Evolutionary conservation across 192 early-diverging fungal species (phyloP).

Genomic region (Podila verticillata): DNA sequence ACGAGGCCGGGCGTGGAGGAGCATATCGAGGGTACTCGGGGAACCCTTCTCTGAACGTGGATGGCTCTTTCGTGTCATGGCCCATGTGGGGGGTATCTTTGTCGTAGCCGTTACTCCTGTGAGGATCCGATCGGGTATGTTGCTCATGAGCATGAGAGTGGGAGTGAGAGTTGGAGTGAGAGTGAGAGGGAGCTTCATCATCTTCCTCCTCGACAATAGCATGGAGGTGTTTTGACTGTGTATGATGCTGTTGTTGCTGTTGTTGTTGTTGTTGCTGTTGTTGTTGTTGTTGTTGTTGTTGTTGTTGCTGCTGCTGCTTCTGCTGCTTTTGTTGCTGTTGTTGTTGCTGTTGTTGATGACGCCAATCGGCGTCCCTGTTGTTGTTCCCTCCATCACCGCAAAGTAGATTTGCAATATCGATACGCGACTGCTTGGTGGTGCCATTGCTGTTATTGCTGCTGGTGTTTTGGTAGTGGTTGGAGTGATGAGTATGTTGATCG

Average conservation of each 20-base stretch:
- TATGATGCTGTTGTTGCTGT: slow-evolving; percentile 2
- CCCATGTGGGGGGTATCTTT: not conserved
- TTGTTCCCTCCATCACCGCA: slow-evolving; percentile 6
- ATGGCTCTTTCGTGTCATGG: not conserved
- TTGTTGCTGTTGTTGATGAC: not conserved
- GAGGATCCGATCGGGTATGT: not conserved
- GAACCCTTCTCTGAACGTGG: slow-evolving; percentile 3
- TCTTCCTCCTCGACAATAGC: slow-evolving; percentile 39
- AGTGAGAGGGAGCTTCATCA: slow-evolving; percentile 4
- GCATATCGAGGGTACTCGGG: not conserved
- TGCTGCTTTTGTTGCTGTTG: not conserved
- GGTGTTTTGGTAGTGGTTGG: not conserved
- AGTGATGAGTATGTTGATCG: slow-evolving; percentile 1
- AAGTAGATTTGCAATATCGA: slow-evolving; percentile 38
- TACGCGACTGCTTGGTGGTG: slow-evolving; percentile 25
- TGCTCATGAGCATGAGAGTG: not conserved
- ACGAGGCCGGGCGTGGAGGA: slow-evolving; percentile 25
- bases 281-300: slow-evolving; percentile 1
- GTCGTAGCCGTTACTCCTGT: not conserved
- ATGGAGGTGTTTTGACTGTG: slow-evolving; percentile 14
- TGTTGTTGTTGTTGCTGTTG: not conserved
- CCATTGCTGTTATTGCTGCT: not conserved
- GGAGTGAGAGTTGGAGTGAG: not conserved
- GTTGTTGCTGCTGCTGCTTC: not conserved
- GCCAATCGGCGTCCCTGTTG: not conserved